phyloP scores from a whole-genome alignment of 2,329 filamentous ascomycete species.

The Teratosphaeria gauchensis region DNA sequence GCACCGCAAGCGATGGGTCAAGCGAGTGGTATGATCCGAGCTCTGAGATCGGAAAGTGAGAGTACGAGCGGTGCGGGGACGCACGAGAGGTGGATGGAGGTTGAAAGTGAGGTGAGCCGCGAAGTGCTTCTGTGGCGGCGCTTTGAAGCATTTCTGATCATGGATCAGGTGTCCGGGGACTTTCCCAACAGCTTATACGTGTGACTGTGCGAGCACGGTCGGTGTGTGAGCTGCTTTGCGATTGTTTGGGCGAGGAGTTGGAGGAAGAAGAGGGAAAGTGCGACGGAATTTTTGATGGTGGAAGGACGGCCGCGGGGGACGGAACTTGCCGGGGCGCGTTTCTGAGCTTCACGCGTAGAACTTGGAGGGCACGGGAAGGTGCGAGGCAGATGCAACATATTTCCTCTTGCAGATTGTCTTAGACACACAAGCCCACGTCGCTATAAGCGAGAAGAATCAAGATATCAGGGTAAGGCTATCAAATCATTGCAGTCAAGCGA shows the following conservation, averaged over 20 bases:
- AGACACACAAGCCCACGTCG: background rate
- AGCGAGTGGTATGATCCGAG: slow-evolving; percentile 39
- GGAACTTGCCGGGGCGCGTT: background rate
- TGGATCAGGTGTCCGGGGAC: slow-evolving; percentile 85
- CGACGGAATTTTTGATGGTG: slow-evolving; percentile 10
- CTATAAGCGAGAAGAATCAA: background rate
- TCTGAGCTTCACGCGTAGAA: background rate
- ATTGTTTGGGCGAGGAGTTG: slow-evolving; percentile 97
- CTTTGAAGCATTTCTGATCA: slow-evolving; percentile 72
- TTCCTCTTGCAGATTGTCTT: background rate
- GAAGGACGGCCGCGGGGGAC: slow-evolving; percentile 11
- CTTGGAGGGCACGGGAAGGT: background rate
- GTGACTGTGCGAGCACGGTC: slow-evolving; percentile 42
- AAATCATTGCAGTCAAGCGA: background rate
- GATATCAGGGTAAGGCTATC: background rate
- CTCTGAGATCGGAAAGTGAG: slow-evolving; percentile 23
- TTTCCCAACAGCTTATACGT: slow-evolving; percentile 88
- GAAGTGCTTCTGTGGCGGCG: slow-evolving; percentile 94
- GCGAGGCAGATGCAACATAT: background rate
- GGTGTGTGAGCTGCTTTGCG: slow-evolving; percentile 98
- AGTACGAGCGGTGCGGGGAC: slow-evolving; percentile 47
- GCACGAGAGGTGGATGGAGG: slow-evolving; percentile 35
- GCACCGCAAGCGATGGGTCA: slow-evolving; percentile 11
- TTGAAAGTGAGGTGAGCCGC: slow-evolving; percentile 67
- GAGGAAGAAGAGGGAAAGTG: slow-evolving; percentile 28